Base-by-base conservation (phyloP, 78 protist genomes). In the Trichosphaerium sp. region DNA sequence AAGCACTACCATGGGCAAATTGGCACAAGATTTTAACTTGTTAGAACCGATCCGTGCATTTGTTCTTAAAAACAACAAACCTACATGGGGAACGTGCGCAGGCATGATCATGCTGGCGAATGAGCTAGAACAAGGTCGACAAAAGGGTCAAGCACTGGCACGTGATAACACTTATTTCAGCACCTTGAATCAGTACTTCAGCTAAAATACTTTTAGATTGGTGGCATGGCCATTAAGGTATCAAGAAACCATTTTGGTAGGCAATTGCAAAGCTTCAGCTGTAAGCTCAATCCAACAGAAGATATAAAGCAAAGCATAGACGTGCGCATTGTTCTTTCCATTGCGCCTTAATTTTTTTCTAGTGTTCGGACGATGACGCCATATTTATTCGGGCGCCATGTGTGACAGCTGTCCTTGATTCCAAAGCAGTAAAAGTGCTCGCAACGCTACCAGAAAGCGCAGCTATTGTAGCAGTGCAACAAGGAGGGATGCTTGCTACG, bases 181-280 rank as follows among this genome's bases (percentile, higher is more conserved):
- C 29, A 61, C 28, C 37, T 37, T 15, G 37, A 23, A 26, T 23
- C 38, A 65, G 32, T 14, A 8, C 41, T 11, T n/a, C 11, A n/a
- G 15, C 49, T 12, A 43, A 72, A 71, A 4, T 74, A 84, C 71
- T 28, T 82, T 11, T 51, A 74, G 38, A 43, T 84, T 26, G 89
- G 89, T 25, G 89, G 84, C 29, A 54, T 84, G 41, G 74, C 77
- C 28, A 49, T 68, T 6, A 4, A 14, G 54, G 68, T 71, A 0
- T 54, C 67, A 41, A 71, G 89, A 52, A 84, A 84, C 62, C 78
- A 84, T 69, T 84, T 84, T 66, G 89, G 89, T 42, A n/a, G 78
- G 58, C 89, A 84, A 57, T 54, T 84, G 41, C 65, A 84, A 38
- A 73, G 82, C 52, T 84, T 84, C n/a, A n/a, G n/a, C n/a, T n/a